A percentile compares a stretch with the other conserved stretches of the same genome.
Conservation (phyloP, 345 rosid species). For the Eucalyptus tenuipes region DNA sequence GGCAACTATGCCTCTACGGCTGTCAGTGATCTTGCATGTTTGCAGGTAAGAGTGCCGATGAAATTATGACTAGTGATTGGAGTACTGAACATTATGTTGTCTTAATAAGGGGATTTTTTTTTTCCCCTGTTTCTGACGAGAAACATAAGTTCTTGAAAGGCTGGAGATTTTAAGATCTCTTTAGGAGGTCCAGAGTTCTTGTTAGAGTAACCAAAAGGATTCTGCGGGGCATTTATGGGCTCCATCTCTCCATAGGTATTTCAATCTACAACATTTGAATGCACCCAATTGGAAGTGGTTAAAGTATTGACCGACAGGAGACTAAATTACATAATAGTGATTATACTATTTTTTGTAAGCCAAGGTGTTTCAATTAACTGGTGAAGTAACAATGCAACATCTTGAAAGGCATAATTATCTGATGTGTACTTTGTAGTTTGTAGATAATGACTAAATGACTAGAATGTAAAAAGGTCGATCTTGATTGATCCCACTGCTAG, state of each 20-base stretch:
- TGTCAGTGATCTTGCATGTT: constrained; percentile 50
- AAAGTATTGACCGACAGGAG: not conserved
- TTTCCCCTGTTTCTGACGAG: not conserved
- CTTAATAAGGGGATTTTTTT: not conserved
- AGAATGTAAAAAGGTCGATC: not conserved
- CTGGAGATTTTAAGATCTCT: not conserved
- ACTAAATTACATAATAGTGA: not conserved
- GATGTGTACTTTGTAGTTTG: not conserved
- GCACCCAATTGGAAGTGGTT: not conserved
- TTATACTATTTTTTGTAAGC: not conserved
- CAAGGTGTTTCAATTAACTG: not conserved
- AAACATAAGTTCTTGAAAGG: not conserved
- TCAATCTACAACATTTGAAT: not conserved
- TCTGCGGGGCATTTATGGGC: not conserved
- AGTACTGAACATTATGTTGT: not conserved
- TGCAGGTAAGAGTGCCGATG: constrained; percentile 36
- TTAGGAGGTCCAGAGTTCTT: not conserved
- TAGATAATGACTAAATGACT: not conserved
- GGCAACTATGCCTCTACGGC: constrained; percentile 71
- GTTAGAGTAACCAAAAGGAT: not conserved
- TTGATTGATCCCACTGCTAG: not conserved
- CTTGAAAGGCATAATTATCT: not conserved
- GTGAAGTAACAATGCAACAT: not conserved
- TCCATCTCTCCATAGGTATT: not conserved
- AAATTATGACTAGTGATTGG: not conserved